Base-by-base conservation (phyloP, 2,329 filamentous ascomycete genomes). In the Alternaria angustiovoidea region DNA sequence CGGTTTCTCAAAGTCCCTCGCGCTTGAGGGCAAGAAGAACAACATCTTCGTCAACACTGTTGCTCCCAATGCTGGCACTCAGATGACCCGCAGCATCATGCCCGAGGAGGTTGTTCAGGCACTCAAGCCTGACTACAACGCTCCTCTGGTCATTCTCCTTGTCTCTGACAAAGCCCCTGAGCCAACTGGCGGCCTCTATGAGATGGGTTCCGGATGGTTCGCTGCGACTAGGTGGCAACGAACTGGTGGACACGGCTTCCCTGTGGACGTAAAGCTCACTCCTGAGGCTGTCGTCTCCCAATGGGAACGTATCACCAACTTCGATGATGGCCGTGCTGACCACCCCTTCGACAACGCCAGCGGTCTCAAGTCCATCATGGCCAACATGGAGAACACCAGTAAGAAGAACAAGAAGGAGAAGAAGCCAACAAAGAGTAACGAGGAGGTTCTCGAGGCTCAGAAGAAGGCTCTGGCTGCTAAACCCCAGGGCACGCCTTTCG, bases 11-110 rank as follows among this genome's bases (percentile, higher is more conserved):
- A 91, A 93, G 71, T 92, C 95, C 51, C 87, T 99, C 56, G 95
- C 95, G 52, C 86, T 95, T 51, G 95, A 99, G 82, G 95, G 95
- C 72, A 87, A 87, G 76, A 98, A 98, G 85, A 93, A 99, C 86
- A 97, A 97, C 85, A 98, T 99, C 80, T 93, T 89, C 73, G 92
- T 97, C 80, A 99, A 99, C 86, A 97, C 94, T 59, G 97, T 99
- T 74, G 95, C 95, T 24, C 95, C 95, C 70, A 99, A 98, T 75
- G 95, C 95, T 39, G 95, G 95, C 71, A 99, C 95, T 44, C 89
- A 90, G 77, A 95, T 99, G 92, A 99, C 95, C 57, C 88, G 89
- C 69, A 94, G 92, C 51, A 92, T 99, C 78, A 87, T 99, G 85
- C 95, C 95, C 30, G 93, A 97, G 81, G 95, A 99, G 84, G 89